A percentile compares a stretch with the other conserved stretches of the same genome.
phyloP scores from a whole-genome alignment of 805 yeast genomes.

The Metahyphopichia silvanorum region DNA sequence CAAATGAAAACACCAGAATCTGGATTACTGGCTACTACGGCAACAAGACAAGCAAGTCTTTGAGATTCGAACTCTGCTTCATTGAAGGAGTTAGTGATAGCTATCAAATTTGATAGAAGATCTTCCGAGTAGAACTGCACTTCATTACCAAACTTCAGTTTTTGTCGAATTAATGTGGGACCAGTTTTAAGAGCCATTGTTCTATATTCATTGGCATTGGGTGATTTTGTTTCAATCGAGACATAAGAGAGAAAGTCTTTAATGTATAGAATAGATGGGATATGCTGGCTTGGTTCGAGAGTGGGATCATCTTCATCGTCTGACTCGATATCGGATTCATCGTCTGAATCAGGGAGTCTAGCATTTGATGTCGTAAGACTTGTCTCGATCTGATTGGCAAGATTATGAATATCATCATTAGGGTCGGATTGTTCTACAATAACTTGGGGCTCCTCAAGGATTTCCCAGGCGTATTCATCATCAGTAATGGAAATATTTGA shows the following conservation, averaged over 20 bases:
- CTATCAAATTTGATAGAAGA: conserved; percentile 49
- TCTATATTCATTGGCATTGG: conserved; percentile 47
- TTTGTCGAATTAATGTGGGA: conserved; percentile 62
- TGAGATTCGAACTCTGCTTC: conserved; percentile 60
- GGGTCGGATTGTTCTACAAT: conserved; percentile 1
- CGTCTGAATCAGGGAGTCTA: conserved; percentile 11
- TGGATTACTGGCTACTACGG: conserved; percentile 54
- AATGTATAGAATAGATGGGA: conserved; percentile 60
- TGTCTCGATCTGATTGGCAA: conserved; percentile 6
- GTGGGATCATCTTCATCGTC: conserved; percentile 57
- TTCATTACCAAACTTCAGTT: conserved; percentile 58
- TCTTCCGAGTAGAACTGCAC: conserved; percentile 55
- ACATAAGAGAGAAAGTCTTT: conserved; percentile 66
- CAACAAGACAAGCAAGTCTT: conserved; percentile 61
- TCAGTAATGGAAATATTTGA: background rate
- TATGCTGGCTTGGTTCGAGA: conserved; percentile 26
- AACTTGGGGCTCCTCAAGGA: conserved; percentile 11
- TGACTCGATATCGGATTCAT: conserved; percentile 15
- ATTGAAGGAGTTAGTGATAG: conserved; percentile 54
- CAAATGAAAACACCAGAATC: conserved; percentile 43
- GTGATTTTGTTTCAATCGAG: conserved; percentile 40
- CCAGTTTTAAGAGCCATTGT: conserved; percentile 49
- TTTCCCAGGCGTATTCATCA: conserved; percentile 15
- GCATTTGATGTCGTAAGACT: conserved; percentile 19
- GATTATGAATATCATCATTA: background rate